Evolutionary conservation across 2,329 filamentous ascomycete genomes (phyloP), one percentile per base, ranked within the genome.

Genomic region (Pseudocercospora ulei): DNA sequence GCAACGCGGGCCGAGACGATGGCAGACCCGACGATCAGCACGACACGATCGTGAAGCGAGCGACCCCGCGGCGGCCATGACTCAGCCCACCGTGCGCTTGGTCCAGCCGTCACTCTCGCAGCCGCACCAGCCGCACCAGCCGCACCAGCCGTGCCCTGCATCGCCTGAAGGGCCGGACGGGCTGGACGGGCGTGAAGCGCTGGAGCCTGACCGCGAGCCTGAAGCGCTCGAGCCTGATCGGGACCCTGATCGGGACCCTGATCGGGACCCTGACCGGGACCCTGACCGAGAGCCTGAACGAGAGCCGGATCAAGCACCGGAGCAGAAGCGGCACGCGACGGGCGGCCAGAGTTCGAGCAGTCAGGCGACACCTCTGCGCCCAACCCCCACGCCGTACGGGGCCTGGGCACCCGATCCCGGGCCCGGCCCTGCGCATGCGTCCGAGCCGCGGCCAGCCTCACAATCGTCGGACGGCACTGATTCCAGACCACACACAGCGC

Each of bases 1-100:
- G 30, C 34, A 33, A 19, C 30, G 30, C 18, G 17, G n/a, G 14
- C 18, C 19, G 23, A 39, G 29, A 35, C 12, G 20, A 34, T 26
- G 13, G 26, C 27, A 31, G 22, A 23, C 35, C 25, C 47, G 51
- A 26, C 48, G 48, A 33, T 48, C 55, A 11, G n/a, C n/a, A n/a
- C n/a, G n/a, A n/a, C n/a, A n/a, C n/a, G n/a, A n/a, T n/a, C n/a
- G n/a, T n/a, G n/a, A n/a, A n/a, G n/a, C n/a, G 26, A 46, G 44
- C 22, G 17, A 28, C 16, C 38, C 40, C 22, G 23, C 35, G 23
- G 13, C 16, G 26, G 34, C 46, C 29, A 35, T 31, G 18, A 37
- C 19, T 33, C 35, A 48, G 34, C 48, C 55, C 12, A 61, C 59
- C 1, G 55, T 61, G 13, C 56, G 59, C 41, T 48, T 61, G 35